phyloP scores from a whole-genome alignment of 2,329 filamentous ascomycete species.

The Fusarium lyarnte region DNA sequence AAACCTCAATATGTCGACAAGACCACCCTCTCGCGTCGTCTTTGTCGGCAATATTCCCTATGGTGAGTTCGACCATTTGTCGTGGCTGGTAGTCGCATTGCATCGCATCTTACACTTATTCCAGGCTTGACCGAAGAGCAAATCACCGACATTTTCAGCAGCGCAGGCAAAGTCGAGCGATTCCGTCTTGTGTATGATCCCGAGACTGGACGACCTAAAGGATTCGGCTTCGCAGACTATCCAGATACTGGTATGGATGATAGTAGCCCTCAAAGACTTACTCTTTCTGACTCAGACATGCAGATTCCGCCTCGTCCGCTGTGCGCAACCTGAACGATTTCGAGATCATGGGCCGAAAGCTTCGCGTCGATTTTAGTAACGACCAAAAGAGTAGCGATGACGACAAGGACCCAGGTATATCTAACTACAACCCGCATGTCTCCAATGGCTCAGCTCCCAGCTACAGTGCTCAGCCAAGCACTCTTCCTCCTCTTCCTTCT shows the following conservation, averaged over 20 bases:
- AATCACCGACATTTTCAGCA: constrained; percentile 92
- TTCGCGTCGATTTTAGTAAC: constrained; percentile 95
- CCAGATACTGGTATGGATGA: constrained; percentile 77
- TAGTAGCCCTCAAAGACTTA: neutral
- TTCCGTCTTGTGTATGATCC: constrained; percentile 96
- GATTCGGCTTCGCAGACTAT: constrained; percentile 97
- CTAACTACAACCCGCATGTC: constrained; percentile 39
- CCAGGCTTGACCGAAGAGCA: constrained; percentile 96
- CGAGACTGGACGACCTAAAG: constrained; percentile 93
- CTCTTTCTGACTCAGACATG: constrained; percentile 22
- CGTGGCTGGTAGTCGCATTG: neutral
- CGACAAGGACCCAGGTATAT: constrained; percentile 41
- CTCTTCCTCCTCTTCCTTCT: constrained; percentile 82
- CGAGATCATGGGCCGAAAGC: constrained; percentile 93
- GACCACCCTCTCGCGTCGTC: constrained; percentile 80
- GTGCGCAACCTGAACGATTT: constrained; percentile 95
- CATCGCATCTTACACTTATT: constrained; percentile 31
- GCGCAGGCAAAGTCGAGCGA: constrained; percentile 87
- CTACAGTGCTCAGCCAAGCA: constrained; percentile 54
- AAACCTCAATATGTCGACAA: constrained; percentile 67
- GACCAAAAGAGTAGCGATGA: constrained; percentile 81
- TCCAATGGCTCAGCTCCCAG: constrained; percentile 49
- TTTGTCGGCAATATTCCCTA: constrained; percentile 91
- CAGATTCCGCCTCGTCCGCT: constrained; percentile 85
- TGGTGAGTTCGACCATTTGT: constrained; percentile 58